Conservation (phyloP, 192 early-diverging fungal genomes). For the Mortierella hygrophila region DNA sequence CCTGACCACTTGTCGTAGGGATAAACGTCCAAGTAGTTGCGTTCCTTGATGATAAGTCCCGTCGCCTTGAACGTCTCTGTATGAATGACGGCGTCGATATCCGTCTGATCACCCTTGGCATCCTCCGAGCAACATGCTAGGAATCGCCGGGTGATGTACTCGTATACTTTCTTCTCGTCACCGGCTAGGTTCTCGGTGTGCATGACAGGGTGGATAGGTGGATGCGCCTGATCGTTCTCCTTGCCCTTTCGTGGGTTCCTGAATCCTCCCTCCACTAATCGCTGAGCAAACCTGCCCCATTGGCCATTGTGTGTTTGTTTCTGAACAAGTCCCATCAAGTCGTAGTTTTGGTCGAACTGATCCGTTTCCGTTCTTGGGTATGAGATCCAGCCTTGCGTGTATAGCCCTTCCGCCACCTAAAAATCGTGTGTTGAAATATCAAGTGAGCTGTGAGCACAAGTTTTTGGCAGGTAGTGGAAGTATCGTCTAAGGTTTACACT, state of each 20-base stretch:
- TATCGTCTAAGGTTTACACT: neutral
- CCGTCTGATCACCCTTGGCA: conserved; percentile 89
- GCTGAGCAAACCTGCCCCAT: conserved; percentile 44
- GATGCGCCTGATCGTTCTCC: conserved; percentile 97
- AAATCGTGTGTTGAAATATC: neutral
- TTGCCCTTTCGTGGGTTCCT: conserved; percentile 81
- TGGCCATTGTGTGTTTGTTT: conserved; percentile 61
- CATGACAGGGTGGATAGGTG: conserved; percentile 93
- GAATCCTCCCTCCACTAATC: conserved; percentile 79
- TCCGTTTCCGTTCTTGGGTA: conserved; percentile 98
- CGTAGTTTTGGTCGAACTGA: conserved; percentile 83
- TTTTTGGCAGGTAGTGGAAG: no score
- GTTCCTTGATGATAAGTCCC: conserved; percentile 83
- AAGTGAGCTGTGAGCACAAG: neutral
- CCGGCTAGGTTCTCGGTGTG: conserved; percentile 57
- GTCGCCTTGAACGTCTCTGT: conserved; percentile 82
- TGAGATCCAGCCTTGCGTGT: conserved; percentile 91
- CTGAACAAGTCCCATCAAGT: conserved; percentile 73
- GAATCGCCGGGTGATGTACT: conserved; percentile 90
- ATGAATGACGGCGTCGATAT: conserved; percentile 75
- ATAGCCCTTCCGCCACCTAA: conserved; percentile 89
- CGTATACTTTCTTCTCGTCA: conserved; percentile 83
- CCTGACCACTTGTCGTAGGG: conserved; percentile 91
- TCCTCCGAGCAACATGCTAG: conserved; percentile 93
- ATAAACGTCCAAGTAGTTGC: conserved; percentile 95